Base-by-base conservation (phyloP, 2,329 filamentous ascomycete species). In the Fusarium pininemorale region DNA sequence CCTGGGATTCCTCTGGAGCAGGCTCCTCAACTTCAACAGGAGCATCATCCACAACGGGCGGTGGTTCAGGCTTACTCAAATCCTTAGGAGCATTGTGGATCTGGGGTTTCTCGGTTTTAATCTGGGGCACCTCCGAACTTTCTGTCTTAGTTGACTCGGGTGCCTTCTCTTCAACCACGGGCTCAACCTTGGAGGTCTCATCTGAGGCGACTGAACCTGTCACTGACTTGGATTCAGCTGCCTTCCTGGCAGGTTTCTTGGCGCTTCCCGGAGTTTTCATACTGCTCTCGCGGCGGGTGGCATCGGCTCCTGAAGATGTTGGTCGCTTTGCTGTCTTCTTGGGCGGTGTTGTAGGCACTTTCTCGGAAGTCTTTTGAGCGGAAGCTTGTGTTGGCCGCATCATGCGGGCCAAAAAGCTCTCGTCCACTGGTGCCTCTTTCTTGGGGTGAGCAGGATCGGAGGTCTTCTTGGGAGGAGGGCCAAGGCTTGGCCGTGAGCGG, bases 391-490 rank as follows among this genome's bases (percentile, higher is more conserved):
- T 95, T 5, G 93, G 93, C 45, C 93, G 87, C 90, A 92, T 95
- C 93, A 95, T 94, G 59, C 93, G 89, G n/a, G 92, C 92, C 32
- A 95, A 83, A 82, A 95, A 95, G 20, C 90, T 83, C 73, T 93
- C 91, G 72, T 94, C 91, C 3, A 92, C 85, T 24, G 88, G 87
- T 53, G 85, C 86, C 32, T 88, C 84, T 69, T 86, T 85, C 75
- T 87, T 87, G 12, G 87, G 83, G 15, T 85, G 79, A 20, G 67
- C 26, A 2, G 61, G 63, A 22, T 74, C 63, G 7, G 73, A 30
- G 7, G 68, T 44, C 73, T 88, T 90, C 81, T 90, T 91, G 6
- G 89, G 88, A 13, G 90, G 89, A 6, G 85, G 88, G 4, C 89
- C 89, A 24, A 91, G 73, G 75, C 89, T 90, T 7, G 88, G 87